Base-by-base conservation (phyloP, 305 asterid genomes). In the Fraxinus greggii region DNA sequence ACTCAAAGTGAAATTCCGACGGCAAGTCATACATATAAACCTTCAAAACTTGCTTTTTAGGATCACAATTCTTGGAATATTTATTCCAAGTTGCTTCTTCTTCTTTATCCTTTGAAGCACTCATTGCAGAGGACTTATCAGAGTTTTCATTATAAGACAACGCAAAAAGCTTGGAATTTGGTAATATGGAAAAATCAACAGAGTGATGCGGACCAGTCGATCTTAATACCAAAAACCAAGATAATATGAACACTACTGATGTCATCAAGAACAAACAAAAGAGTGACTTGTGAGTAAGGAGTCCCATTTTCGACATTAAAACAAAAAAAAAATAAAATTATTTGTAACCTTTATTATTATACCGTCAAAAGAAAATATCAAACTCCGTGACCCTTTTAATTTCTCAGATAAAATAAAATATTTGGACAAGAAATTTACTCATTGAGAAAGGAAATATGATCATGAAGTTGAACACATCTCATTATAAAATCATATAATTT, bases 11-110 rank as follows among this genome's bases (percentile, higher is more conserved):
- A 83, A 93, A 95, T 33, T 92, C 95, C 0, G 98, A 83, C 19
- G 98, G 97, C 85, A 95, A 80, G 76, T 95, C 97, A 85, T 95
- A 95, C 98, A 95, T 95, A 72, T 85, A 95, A 72, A 93, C 95
- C 89, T 86, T 95, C 82, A 94, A 87, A 40, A 90, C 59, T 72
- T 90, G 89, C 29, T 78, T 79, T 38, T 80, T 84, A 23, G 79
- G 7, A 79, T 72, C 86, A 83, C 92, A 86, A 38, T 80, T 81
- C 69, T 80, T 77, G 38, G 72, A 54, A 81, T 77, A 79, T 38
- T 67, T 69, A 40, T 63, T 76, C 33, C 45, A 23, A 67, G 77
- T 24, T 76, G 78, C 76, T 21, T 76, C 80, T 36, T 73, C 81
- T 35, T 63, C 35, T 32, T 42, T 45, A 78, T 75, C 67, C 61